Conservation (phyloP, 1,284 basidiomycete genomes). For the Hortiboletus rubellus region DNA sequence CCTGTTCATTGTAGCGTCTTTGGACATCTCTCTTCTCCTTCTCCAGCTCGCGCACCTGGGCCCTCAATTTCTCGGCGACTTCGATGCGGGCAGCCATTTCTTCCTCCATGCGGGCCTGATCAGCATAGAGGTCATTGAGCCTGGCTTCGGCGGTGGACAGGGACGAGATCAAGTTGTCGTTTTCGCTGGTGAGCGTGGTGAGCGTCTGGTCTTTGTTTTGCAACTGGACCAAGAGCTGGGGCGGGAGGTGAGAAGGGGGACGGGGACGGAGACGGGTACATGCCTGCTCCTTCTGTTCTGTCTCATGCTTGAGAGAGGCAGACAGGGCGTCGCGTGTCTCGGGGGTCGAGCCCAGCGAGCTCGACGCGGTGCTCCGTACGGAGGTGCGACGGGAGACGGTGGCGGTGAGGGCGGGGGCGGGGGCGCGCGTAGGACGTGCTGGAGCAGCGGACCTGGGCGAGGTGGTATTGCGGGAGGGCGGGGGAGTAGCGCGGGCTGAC, state of each 20-base stretch:
- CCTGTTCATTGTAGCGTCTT: slow-evolving; percentile 81
- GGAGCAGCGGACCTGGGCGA: slow-evolving; percentile 42
- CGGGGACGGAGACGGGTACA: slow-evolving; percentile 19
- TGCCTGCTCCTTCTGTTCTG: slow-evolving; percentile 78
- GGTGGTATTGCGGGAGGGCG: slow-evolving; percentile 42
- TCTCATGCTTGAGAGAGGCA: slow-evolving; percentile 68
- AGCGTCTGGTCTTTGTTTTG: slow-evolving; percentile 77
- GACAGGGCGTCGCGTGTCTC: slow-evolving; percentile 56
- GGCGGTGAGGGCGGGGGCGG: slow-evolving; percentile 36
- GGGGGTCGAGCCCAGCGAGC: slow-evolving; percentile 34
- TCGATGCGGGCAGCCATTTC: slow-evolving; percentile 77
- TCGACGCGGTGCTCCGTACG: slow-evolving; percentile 41
- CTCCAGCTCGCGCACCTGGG: slow-evolving; percentile 77
- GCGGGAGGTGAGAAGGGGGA: slow-evolving; percentile 12
- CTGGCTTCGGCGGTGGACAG: slow-evolving; percentile 66
- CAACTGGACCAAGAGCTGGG: slow-evolving; percentile 67
- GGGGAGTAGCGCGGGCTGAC: slow-evolving; percentile 42
- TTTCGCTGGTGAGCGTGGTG: slow-evolving; percentile 58
- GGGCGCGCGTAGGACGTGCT: slow-evolving; percentile 47
- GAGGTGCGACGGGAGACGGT: slow-evolving; percentile 51
- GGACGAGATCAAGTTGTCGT: slow-evolving; percentile 59
- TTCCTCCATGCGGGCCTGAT: slow-evolving; percentile 74
- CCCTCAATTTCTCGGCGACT: slow-evolving; percentile 71
- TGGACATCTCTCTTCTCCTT: slow-evolving; percentile 78
- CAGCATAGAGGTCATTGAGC: slow-evolving; percentile 72